Evolutionary conservation across 345 rosid genomes (phyloP).

Genomic region (Aurinia saxatilis): DNA sequence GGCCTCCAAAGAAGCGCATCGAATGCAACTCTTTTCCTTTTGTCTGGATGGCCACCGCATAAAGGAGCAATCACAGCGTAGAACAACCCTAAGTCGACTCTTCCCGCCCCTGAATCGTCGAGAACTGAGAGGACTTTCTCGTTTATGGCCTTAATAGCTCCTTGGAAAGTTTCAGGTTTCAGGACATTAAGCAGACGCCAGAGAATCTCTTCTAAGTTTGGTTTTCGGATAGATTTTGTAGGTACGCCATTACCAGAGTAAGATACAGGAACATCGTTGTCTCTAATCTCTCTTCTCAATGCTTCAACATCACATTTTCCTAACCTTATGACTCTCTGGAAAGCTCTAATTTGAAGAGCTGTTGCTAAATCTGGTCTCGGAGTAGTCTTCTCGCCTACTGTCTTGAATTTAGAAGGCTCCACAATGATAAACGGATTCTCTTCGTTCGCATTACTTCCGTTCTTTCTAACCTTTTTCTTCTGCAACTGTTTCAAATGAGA

Average conservation of each 20-base stretch:
- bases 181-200: slow-evolving; percentile 56
- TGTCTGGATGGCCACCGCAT: slow-evolving; percentile 70
- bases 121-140: slow-evolving; percentile 72
- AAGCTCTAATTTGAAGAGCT: slow-evolving; percentile 70
- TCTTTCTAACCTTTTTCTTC: slow-evolving; percentile 70
- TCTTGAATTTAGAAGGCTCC: slow-evolving; percentile 71
- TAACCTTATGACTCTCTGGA: slow-evolving; percentile 80
- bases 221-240: slow-evolving; percentile 80
- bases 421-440: slow-evolving; percentile 63
- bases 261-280: slow-evolving; percentile 69
- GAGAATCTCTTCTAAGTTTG: slow-evolving; percentile 75
- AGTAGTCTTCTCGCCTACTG: slow-evolving; percentile 62
- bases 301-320: slow-evolving; percentile 75
- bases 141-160: slow-evolving; percentile 86
- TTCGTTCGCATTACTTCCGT: slow-evolving; percentile 48
- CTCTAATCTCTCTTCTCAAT: slow-evolving; percentile 74
- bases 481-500: slow-evolving; percentile 83
- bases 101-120: slow-evolving; percentile 74
- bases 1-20: slow-evolving; percentile 93
- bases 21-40: slow-evolving; percentile 65
- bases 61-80: slow-evolving; percentile 82
- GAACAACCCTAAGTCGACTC: slow-evolving; percentile 90
- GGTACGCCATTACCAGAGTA: slow-evolving; percentile 79
- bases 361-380: slow-evolving; percentile 57
- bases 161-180: slow-evolving; percentile 91